phyloP scores from a whole-genome alignment of 345 rosid species.

The Turnera subulata region DNA sequence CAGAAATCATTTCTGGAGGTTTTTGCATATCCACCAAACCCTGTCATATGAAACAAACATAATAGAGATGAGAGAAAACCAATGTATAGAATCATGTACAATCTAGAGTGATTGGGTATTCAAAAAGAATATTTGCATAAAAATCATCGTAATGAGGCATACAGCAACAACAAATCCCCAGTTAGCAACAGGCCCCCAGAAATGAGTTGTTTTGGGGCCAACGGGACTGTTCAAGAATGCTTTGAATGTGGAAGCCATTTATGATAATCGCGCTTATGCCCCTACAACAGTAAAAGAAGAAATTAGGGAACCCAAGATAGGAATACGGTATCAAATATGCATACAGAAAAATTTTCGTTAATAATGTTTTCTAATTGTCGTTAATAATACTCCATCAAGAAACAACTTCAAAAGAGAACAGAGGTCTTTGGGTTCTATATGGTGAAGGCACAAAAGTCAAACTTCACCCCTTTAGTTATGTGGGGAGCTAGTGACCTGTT shows the following conservation, averaged over 20 bases:
- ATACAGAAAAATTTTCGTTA: too few relatives aligned
- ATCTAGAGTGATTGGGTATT: too few relatives aligned
- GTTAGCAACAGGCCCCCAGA: constrained; percentile 49
- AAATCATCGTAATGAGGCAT: constrained; percentile 9
- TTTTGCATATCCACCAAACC: constrained; percentile 87
- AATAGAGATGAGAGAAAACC: too few relatives aligned
- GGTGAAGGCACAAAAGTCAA: too few relatives aligned
- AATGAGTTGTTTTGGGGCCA: constrained; percentile 57
- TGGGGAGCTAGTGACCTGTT: too few relatives aligned
- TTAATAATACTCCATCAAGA: too few relatives aligned
- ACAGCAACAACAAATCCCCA: constrained; percentile 48
- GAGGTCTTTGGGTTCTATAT: too few relatives aligned
- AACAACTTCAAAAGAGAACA: too few relatives aligned
- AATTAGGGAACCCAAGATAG: background rate
- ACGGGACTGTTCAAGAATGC: constrained; percentile 40
- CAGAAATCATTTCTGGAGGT: constrained; percentile 94
- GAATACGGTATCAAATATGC: too few relatives aligned
- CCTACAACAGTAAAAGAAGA: background rate
- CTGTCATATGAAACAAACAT: constrained; percentile 36
- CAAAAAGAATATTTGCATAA: constrained; percentile 1
- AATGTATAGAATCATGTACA: too few relatives aligned
- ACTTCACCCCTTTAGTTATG: too few relatives aligned
- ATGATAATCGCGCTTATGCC: constrained; percentile 1
- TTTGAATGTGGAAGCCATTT: constrained; percentile 13
- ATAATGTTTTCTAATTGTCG: too few relatives aligned